phyloP scores from a whole-genome alignment of 2,329 filamentous ascomycete species.

The Immersiporthe knoxdaviesiana region DNA sequence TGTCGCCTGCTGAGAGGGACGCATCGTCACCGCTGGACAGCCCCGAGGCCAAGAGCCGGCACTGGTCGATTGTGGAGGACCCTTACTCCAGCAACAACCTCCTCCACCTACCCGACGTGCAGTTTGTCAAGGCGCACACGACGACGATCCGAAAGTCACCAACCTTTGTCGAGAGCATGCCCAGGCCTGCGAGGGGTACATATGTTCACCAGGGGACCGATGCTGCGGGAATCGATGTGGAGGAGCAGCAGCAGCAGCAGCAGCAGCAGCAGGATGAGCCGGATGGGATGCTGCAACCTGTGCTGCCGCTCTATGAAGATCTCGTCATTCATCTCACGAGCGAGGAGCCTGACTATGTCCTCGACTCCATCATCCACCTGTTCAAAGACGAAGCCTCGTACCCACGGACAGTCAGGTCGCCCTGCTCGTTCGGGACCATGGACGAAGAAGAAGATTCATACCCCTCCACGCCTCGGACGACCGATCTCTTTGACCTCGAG shows the following conservation, averaged over 20 bases:
- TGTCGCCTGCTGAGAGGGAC: background rate
- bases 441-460: constrained; percentile 21
- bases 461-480: constrained; percentile 26
- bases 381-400: constrained; percentile 47
- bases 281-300: constrained; percentile 42
- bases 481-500: constrained; percentile 26
- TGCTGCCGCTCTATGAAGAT: constrained; percentile 59
- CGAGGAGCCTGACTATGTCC: constrained; percentile 44
- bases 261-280: constrained; percentile 28
- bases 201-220: constrained; percentile 49
- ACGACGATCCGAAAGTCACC: constrained; percentile 38
- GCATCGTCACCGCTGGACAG: constrained; percentile 16
- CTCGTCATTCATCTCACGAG: constrained; percentile 58
- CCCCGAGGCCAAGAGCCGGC: constrained; percentile 23
- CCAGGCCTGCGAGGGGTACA: constrained; percentile 30
- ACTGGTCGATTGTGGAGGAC: constrained; percentile 25
- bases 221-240: constrained; percentile 34
- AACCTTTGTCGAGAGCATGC: constrained; percentile 2
- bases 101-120: constrained; percentile 34
- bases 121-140: constrained; percentile 37
- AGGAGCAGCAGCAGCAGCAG: constrained; percentile 28
- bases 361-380: constrained; percentile 52
- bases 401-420: constrained; percentile 32
- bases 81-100: constrained; percentile 21
- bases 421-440: constrained; percentile 18